Evolutionary conservation across 257 asterid genomes (phyloP), one percentile per base, ranked within the genome.

Genomic region (Lavandula angustifolia): DNA sequence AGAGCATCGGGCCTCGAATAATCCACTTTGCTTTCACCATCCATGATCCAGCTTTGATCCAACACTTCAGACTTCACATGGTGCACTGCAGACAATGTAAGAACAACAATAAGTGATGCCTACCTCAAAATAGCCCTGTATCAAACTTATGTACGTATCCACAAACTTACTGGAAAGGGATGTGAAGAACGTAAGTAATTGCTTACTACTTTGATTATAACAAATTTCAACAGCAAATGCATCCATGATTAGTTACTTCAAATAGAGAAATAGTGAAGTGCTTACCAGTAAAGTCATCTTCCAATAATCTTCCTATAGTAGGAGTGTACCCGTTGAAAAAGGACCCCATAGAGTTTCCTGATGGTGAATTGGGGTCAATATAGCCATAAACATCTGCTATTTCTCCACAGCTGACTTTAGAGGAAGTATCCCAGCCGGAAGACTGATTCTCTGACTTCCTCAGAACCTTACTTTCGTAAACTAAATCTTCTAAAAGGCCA

Each of bases 401-500:
- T 51, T 75, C 77, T 57, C 69, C 84, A 71, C 60, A 74, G 73
- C 72, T 64, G 68, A 66, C 34, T 34, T 29, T 71, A 41, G 86
- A 69, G 64, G 84, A 69, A 48, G 76, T 42, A 55, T 75, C 66
- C 79, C 62, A 79, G 38, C 70, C 77, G 71, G 63, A 75, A 50
- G 72, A 42, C n/a, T 71, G 81, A 72, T 79, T 61, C 69, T 69
- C 79, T 22, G 79, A 71, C 77, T 76, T 77, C 22, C 80, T 70
- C 66, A 73, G 71, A 61, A 77, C 42, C 72, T 77, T 84, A 22
- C 87, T 76, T 75, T 82, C 89, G 55, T 85, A 75, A 14, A 85
- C 69, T 69, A 85, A 79, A 75, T 80, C 85, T 71, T 85, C 87
- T 54, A 85, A 74, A 38, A 85, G 89, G 73, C 89, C 94, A 73